Base-by-base conservation (phyloP, 495 filamentous ascomycete genomes). In the Daldinia decipiens region DNA sequence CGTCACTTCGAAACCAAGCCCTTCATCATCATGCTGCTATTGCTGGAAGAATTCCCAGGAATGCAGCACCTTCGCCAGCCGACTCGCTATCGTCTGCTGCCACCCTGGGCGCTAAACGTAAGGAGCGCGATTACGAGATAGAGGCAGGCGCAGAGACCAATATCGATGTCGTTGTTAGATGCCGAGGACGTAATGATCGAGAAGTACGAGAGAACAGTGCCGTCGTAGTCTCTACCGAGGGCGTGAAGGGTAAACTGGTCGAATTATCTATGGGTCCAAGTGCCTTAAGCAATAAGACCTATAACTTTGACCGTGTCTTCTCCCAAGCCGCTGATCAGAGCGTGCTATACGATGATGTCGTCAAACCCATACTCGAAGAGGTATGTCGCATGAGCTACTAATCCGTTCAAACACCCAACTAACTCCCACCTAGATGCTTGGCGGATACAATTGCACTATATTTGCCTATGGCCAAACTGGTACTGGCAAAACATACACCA, bases 381-480 rank as follows among this genome's bases (percentile, higher is more conserved):
- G 94, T 97, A 81, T 71, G 85, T 75, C 52, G 39, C 32, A 5
- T 12, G 19, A 0, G 26, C 34, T 3, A 15, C 0, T 13, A 32
- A 54, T 24, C 12, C 32, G 17, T 21, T 19, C 1, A 8, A 12
- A 11, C 13, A 39, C 1, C 32, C 5, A 55, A 24, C 58, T 69
- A 50, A 67, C 17, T 19, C 54, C 3, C 9, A 24, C 36, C 21
- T 72, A 98, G 94, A 97, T 98, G 87, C 86, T 99, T 24, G 85
- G 88, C 27, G 95, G 95, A n/a, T 98, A 92, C 80, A 99, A 99
- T 77, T 99, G 95, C 78, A 99, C 95, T 7, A 97, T 99, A 62
- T 99, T 99, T 76, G 95, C 95, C 52, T 99, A 99, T 77, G 95
- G 95, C 8, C 95, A 99, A 74, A 99, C 95, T 0, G 95, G 95